Evolutionary conservation across 345 rosid species (phyloP).

Genomic region (Salix caprea): DNA sequence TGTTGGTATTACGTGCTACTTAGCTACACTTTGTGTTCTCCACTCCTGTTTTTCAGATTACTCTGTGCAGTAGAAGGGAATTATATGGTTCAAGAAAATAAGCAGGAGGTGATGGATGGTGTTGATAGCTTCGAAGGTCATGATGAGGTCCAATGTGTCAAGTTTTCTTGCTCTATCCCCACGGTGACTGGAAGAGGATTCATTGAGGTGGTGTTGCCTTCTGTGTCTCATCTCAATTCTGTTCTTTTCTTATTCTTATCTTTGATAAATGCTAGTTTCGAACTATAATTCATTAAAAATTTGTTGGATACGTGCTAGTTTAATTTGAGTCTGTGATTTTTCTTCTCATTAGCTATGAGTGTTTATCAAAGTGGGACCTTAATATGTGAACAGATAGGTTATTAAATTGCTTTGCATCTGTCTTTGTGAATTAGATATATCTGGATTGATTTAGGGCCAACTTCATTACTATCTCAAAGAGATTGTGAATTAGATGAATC

Average conservation of each 20-base stretch:
- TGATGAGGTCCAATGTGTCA: slow-evolving; percentile 55
- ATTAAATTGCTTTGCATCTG: neutral
- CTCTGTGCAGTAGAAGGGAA: slow-evolving; percentile 90
- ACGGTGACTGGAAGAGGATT: slow-evolving; percentile 72
- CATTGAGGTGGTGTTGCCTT: slow-evolving; percentile 63
- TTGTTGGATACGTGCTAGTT: neutral
- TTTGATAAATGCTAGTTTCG: neutral
- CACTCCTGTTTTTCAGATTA: slow-evolving; percentile 46
- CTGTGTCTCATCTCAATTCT: slow-evolving; percentile 9
- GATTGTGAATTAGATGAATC: neutral
- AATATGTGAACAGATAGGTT: neutral
- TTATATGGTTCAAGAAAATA: slow-evolving; percentile 61
- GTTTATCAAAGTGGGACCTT: neutral
- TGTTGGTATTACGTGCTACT: neutral
- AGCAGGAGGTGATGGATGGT: slow-evolving; percentile 43
- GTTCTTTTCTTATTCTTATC: neutral
- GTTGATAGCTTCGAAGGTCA: slow-evolving; percentile 38
- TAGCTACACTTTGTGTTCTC: neutral
- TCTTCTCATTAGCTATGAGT: neutral
- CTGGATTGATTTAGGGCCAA: neutral
- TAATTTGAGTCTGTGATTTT: neutral
- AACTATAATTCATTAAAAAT: neutral
- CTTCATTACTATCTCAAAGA: neutral
- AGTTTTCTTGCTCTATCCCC: slow-evolving; percentile 69
- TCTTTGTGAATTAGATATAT: neutral